These are phyloP conservation scores for Chiua virens DNA, from an alignment of 768 basidiomycete species.

Conservation along the genomic window DNA sequence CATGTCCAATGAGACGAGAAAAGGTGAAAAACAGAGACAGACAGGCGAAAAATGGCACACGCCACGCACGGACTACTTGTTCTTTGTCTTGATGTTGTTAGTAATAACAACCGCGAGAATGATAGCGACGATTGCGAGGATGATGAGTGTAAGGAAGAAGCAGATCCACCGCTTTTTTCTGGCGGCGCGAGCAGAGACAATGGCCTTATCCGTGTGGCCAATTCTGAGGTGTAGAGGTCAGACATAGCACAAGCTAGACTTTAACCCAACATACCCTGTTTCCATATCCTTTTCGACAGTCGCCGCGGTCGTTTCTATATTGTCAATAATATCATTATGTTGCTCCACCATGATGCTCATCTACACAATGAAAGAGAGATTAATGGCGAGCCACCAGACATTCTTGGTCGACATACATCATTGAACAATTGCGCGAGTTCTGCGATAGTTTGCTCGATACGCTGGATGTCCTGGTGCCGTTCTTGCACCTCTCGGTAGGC, in stretches of 20 bases:
- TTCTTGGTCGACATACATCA: conserved; percentile 56
- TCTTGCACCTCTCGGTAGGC: conserved; percentile 98
- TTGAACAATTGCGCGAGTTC: conserved; percentile 96
- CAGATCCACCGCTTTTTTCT: conserved; percentile 98
- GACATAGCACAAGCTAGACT: background rate
- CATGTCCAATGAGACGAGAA: conserved; percentile 10
- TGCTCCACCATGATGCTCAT: conserved; percentile 96
- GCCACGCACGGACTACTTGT: conserved; percentile 10
- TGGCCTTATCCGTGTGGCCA: conserved; percentile 83
- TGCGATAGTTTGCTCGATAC: conserved; percentile 89
- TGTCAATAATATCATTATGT: conserved; percentile 85
- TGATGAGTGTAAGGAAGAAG: conserved; percentile 69
- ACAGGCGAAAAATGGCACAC: no score
- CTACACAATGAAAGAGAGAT: conserved; percentile 36
- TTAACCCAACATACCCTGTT: conserved; percentile 57
- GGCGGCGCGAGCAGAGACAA: conserved; percentile 81
- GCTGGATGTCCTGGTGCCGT: conserved; percentile 93
- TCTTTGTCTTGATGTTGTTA: conserved; percentile 37
- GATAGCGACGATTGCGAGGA: conserved; percentile 67
- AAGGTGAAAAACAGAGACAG: background rate
- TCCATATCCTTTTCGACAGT: conserved; percentile 82
- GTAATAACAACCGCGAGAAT: conserved; percentile 58
- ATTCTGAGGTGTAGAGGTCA: conserved; percentile 46
- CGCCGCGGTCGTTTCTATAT: conserved; percentile 76
- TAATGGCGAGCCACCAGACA: background rate